Conservation (phyloP, 306 rosid genomes). For the Citrullus mucosospermus region DNA sequence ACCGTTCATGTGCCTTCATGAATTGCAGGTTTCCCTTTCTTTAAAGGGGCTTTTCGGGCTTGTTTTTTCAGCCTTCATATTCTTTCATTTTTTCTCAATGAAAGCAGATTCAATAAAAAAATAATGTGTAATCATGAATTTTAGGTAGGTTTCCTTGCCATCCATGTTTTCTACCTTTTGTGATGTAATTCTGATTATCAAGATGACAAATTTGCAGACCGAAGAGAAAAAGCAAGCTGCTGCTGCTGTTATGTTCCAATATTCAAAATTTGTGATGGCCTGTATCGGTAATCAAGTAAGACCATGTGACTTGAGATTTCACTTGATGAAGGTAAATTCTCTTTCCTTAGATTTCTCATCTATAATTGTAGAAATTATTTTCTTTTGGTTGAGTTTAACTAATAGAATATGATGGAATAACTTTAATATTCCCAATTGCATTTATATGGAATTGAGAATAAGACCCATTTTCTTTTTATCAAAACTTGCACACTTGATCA, state of each 20-base stretch:
- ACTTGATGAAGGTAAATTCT: constrained; percentile 79
- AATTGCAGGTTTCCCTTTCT: neutral
- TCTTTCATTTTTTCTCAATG: too few species aligned
- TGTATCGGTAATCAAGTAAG: constrained; percentile 63
- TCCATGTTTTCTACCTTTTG: neutral
- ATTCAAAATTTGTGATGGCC: constrained; percentile 77
- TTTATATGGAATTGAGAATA: neutral
- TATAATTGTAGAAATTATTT: constrained; percentile 3
- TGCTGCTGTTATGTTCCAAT: constrained; percentile 68
- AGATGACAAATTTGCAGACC: constrained; percentile 26
- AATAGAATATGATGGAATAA: neutral
- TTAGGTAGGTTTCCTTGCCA: neutral
- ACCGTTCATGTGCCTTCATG: neutral
- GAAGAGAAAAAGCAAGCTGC: constrained; percentile 79
- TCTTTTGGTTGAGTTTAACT: constrained; percentile 1
- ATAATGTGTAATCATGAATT: neutral
- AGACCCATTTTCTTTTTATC: neutral
- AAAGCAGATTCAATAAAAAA: too few species aligned
- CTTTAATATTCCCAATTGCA: neutral
- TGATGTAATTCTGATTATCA: constrained; percentile 5
- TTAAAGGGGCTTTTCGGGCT: too few species aligned
- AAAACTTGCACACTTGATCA: neutral
- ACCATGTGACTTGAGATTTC: constrained; percentile 74
- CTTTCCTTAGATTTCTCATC: neutral
- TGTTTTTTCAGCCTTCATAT: too few species aligned